These are phyloP conservation scores for Boletus sp. DNA, from an alignment of 768 basidiomycete genomes.

Conservation along the genomic window DNA sequence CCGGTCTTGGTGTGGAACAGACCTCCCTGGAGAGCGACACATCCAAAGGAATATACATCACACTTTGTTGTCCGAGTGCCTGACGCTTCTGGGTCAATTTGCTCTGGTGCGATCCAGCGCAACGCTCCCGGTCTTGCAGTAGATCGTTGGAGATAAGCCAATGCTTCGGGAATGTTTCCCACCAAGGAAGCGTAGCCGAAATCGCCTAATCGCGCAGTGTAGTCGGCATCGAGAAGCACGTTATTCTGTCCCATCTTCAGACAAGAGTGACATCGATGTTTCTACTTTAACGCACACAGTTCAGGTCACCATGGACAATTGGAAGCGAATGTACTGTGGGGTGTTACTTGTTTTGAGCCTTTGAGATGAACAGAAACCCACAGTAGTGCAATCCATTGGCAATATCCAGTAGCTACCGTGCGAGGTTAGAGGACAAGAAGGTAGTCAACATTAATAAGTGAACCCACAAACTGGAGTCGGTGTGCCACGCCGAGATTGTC, in stretches of 20 bases:
- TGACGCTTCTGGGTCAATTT: constrained; percentile 20
- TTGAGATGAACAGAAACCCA: neutral
- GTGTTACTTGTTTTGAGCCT: neutral
- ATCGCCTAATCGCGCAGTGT: constrained; percentile 40
- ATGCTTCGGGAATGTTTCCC: constrained; percentile 1
- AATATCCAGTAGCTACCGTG: neutral
- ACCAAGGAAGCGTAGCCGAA: constrained; percentile 38
- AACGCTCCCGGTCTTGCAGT: constrained; percentile 35
- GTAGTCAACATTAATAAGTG: neutral
- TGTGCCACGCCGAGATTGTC: neutral
- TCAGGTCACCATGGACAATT: constrained; percentile 13
- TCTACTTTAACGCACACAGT: neutral
- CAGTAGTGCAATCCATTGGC: neutral
- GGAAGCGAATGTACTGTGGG: constrained; percentile 6
- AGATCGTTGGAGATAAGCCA: constrained; percentile 8
- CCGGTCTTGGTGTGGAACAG: constrained; percentile 34
- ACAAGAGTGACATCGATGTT: neutral
- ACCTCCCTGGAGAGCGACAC: constrained; percentile 32
- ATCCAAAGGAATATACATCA: constrained; percentile 21
- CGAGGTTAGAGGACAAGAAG: neutral
- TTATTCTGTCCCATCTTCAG: constrained; percentile 8
- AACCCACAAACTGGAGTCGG: neutral
- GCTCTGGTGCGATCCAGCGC: constrained; percentile 41
- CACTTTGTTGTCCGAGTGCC: neutral
- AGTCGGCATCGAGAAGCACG: constrained; percentile 10